These are phyloP conservation scores for Citrus sinensis DNA, from an alignment of 345 rosid species.

Conservation along the genomic window DNA sequence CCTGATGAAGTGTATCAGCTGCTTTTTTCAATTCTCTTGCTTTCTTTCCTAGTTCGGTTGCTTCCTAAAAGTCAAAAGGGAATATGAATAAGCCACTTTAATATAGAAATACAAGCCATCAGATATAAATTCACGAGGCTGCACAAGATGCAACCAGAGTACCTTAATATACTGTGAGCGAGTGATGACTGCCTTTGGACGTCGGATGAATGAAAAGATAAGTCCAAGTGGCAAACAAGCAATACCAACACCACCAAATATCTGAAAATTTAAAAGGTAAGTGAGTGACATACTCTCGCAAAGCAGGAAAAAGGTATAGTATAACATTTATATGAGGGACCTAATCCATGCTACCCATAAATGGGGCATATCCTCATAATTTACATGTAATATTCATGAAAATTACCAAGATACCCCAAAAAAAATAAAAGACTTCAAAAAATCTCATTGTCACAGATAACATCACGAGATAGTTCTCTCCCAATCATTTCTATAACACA, in stretches of 20 bases:
- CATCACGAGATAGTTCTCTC: not conserved
- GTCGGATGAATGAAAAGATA: constrained; percentile 85
- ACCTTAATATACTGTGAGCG: constrained; percentile 99
- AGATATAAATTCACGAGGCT: not conserved
- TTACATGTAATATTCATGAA: not conserved
- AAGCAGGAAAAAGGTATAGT: not conserved
- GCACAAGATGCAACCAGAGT: constrained; percentile 6
- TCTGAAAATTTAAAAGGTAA: constrained; percentile 40
- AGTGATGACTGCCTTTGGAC: constrained; percentile 98
- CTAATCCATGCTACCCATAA: not conserved
- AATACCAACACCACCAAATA: constrained; percentile 98
- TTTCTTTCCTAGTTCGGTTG: constrained; percentile 97
- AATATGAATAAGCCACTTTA: constrained; percentile 5
- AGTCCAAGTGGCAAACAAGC: constrained; percentile 95
- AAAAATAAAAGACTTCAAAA: not conserved
- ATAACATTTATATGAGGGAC: not conserved
- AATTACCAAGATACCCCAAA: not conserved
- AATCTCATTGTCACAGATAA: not conserved
- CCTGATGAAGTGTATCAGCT: constrained; percentile 92
- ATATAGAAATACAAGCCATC: not conserved
- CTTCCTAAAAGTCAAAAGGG: constrained; percentile 62
- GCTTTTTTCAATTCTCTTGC: constrained; percentile 95
- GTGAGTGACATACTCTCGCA: not conserved
- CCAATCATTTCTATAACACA: not conserved
- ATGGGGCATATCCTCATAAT: not conserved